Percentiles rank a stretch among this genome's conserved stretches.
Evolutionary conservation across 208 protist species (phyloP).

Genomic region (Acanthamoeba royreba): DNA sequence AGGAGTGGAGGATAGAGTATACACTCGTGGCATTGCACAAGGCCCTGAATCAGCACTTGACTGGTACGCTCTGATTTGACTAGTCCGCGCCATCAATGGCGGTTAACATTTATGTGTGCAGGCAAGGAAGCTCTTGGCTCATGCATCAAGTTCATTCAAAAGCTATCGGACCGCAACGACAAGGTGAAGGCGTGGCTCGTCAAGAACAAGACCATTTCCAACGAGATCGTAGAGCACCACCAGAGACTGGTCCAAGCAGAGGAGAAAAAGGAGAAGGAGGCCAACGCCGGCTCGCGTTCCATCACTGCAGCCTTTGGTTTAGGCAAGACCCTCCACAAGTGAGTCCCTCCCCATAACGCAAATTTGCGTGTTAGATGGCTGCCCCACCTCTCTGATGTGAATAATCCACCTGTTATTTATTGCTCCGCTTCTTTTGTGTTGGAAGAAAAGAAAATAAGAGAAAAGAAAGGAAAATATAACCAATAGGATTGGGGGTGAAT

Average conservation of each 20-base stretch:
- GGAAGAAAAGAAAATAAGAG: too few relatives aligned
- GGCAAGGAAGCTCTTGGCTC: not conserved
- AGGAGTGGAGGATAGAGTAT: not conserved
- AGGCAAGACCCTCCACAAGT: not conserved
- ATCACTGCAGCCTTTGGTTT: not conserved
- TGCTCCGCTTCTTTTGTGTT: too few relatives aligned
- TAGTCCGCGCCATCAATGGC: too few relatives aligned
- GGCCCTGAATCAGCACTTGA: too few relatives aligned
- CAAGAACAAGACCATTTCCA: constrained; percentile 14
- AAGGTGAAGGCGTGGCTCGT: not conserved
- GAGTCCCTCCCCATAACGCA: not conserved
- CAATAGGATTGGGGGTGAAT: too few relatives aligned
- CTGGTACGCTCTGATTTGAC: too few relatives aligned
- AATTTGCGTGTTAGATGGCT: too few relatives aligned
- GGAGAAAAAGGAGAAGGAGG: not conserved
- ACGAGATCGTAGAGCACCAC: not conserved
- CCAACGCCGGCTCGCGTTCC: not conserved
- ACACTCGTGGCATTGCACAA: not conserved
- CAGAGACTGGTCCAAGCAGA: not conserved
- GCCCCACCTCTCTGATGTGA: too few relatives aligned
- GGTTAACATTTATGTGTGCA: too few relatives aligned
- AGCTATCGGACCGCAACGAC: not conserved
- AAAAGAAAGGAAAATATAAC: too few relatives aligned
- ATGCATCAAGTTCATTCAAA: constrained; percentile 24
- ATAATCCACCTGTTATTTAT: too few relatives aligned